Percentiles rank a stretch among this genome's conserved stretches.
These are phyloP conservation scores for Sugiyamaella xylanicola DNA, from an alignment of 1,139 yeast genomes.

Conservation along the genomic window DNA sequence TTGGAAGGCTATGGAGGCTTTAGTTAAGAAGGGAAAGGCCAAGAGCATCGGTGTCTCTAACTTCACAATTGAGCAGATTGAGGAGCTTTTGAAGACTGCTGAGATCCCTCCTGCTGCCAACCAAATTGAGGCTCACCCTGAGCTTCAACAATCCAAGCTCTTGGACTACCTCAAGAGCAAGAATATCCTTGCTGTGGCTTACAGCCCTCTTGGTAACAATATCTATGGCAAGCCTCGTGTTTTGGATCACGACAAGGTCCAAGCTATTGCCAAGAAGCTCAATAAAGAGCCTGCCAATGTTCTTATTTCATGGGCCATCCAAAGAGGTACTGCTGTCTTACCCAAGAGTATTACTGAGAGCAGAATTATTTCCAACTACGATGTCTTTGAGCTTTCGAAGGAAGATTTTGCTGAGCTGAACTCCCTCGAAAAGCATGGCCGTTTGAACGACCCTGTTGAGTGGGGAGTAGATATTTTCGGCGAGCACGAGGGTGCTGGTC, in stretches of 20 bases:
- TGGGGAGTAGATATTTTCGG: conserved; percentile 36
- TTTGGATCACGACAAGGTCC: conserved; percentile 30
- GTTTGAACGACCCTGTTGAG: conserved; percentile 35
- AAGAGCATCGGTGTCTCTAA: conserved; percentile 82
- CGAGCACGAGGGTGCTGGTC: conserved; percentile 30
- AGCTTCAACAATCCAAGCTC: conserved; percentile 72
- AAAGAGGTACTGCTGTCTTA: conserved; percentile 67
- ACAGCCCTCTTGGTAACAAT: conserved; percentile 63
- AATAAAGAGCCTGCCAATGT: conserved; percentile 62
- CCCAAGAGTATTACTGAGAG: conserved; percentile 68
- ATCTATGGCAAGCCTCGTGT: conserved; percentile 32
- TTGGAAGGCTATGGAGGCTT: conserved; percentile 70
- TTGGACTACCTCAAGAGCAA: conserved; percentile 61
- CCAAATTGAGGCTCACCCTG: conserved; percentile 91
- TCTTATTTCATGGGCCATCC: conserved; percentile 67
- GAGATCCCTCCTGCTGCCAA: conserved; percentile 73
- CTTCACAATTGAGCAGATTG: conserved; percentile 69
- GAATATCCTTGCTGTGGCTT: conserved; percentile 72
- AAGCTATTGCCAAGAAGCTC: conserved; percentile 56
- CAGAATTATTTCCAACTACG: conserved; percentile 61
- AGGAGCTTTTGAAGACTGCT: conserved; percentile 70
- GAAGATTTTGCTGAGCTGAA: conserved; percentile 56
- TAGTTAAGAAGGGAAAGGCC: conserved; percentile 61
- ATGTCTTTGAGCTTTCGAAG: conserved; percentile 51
- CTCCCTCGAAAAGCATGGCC: conserved; percentile 44